Base-by-base conservation (phyloP, 2,329 filamentous ascomycete species). In the Hymenoscyphus linearis region DNA sequence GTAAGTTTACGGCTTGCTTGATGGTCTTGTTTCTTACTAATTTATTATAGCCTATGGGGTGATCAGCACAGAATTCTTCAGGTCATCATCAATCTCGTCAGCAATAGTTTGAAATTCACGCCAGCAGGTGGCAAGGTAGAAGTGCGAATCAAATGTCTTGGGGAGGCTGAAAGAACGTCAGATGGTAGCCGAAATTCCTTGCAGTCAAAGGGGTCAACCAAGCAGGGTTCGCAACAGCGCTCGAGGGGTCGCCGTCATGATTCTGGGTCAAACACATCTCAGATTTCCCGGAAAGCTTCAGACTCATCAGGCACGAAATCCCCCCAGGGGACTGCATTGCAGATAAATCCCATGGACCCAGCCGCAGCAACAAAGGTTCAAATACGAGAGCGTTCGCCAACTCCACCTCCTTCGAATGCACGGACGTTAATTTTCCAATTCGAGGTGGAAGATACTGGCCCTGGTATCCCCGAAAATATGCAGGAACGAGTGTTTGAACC, bases 71-170 rank as follows among this genome's bases (percentile, higher is more conserved):
- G 93, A 52, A 95, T 96, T 44, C 77, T 96, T 27, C 93, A 96
- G 73, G 89, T 96, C n/a, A 84, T 96, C 54, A 96, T 96, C 78
- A 96, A 96, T 71, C 79, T 97, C 35, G 91, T 96, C 54, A 93
- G 89, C 74, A 97, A 97, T 76, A 91, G 89, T 73, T 77, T 96
- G 52, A 97, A 97, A 72, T 96, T 97, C 70, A 96, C 93, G 0
- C 89, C 91, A 0, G 74, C 84, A 6, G 86, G 86, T 1, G 92
- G 92, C 7, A 87, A 80, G 34, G 90, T 97, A 2, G 82, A 85
- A 27, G 82, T 96, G 9, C 84, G 85, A 7, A 92, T 97, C 61
- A 85, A 84, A 65, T 96, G 90, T 68, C 67, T 89, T 0, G 83
- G 86, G 7, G 88, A 90, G 69, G 74, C 61, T 14, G 71, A 72